phyloP scores from a whole-genome alignment of 1,284 basidiomycete species.

The Ustilago hordei region DNA sequence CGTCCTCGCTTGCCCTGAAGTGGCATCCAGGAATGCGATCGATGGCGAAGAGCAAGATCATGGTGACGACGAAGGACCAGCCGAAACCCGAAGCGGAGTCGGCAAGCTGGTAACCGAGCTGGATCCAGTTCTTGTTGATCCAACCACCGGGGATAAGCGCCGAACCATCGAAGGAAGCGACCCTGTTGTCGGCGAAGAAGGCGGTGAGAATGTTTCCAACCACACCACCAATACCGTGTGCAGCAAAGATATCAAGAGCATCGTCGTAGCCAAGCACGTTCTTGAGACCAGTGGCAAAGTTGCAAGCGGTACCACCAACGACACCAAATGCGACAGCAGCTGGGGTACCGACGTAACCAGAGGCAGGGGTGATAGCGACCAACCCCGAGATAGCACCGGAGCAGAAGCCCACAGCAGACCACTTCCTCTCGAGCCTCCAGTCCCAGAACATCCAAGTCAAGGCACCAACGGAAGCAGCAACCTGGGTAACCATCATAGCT shows the following conservation, averaged over 20 bases:
- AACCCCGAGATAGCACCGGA: conserved; percentile 91
- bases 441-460: conserved; percentile 70
- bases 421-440: conserved; percentile 70
- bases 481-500: conserved; percentile 71
- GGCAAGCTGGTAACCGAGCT: conserved; percentile 85
- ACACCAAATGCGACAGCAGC: conserved; percentile 73
- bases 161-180: conserved; percentile 80
- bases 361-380: conserved; percentile 78
- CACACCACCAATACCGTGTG: conserved; percentile 87
- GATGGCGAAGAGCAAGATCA: conserved; percentile 89
- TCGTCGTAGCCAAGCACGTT: conserved; percentile 71
- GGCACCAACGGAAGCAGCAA: conserved; percentile 80
- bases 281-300: conserved; percentile 95
- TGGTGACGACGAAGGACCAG: conserved; percentile 63
- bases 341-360: conserved; percentile 70
- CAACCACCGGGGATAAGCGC: conserved; percentile 78
- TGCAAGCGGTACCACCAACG: conserved; percentile 84
- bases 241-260: conserved; percentile 80
- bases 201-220: conserved; percentile 87
- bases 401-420: conserved; percentile 85
- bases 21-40: conserved; percentile 89
- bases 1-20: conserved; percentile 82
- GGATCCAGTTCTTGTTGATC: conserved; percentile 82
- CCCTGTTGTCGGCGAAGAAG: conserved; percentile 86
- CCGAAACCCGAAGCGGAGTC: conserved; percentile 74